These are phyloP conservation scores for Nigrospora oryzae DNA, from an alignment of 2,329 filamentous ascomycete species.

Conservation along the genomic window DNA sequence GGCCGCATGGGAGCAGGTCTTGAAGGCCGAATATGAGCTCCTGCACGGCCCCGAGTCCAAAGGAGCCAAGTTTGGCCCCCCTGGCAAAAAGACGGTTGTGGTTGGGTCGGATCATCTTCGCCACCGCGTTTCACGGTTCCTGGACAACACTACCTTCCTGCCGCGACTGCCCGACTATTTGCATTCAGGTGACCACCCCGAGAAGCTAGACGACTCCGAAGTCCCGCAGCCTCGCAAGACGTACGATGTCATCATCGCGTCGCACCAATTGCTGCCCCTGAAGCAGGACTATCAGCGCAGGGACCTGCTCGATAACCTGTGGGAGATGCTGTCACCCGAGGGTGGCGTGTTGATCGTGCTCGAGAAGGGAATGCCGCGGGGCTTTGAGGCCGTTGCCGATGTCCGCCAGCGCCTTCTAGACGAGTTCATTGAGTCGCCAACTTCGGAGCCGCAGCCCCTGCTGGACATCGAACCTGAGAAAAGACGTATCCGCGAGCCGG, in stretches of 20 bases:
- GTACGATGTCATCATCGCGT: conserved; percentile 85
- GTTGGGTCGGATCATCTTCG: conserved; percentile 69
- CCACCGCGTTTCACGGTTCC: conserved; percentile 63
- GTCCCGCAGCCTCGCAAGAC: conserved; percentile 58
- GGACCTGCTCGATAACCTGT: conserved; percentile 76
- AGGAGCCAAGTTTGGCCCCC: conserved; percentile 35
- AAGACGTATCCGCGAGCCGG: conserved; percentile 42
- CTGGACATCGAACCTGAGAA: conserved; percentile 31
- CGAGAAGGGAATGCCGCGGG: conserved; percentile 84
- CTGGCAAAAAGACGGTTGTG: conserved; percentile 73
- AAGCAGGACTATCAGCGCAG: conserved; percentile 71
- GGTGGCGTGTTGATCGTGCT: conserved; percentile 81
- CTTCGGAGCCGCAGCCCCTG: conserved; percentile 17
- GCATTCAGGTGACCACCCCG: conserved; percentile 51
- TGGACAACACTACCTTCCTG: conserved; percentile 87
- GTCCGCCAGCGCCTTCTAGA: conserved; percentile 73
- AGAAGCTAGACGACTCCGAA: conserved; percentile 48
- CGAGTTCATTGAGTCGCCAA: conserved; percentile 42
- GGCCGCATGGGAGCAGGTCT: conserved; percentile 68
- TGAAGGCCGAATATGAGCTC: conserved; percentile 75
- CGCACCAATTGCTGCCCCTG: conserved; percentile 71
- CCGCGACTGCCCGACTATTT: conserved; percentile 85
- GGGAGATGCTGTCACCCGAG: conserved; percentile 74
- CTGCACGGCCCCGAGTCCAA: conserved; percentile 40
- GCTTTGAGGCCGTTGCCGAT: conserved; percentile 85